Evolutionary conservation across 352 stramenopile genomes (phyloP), one percentile per base, ranked within the genome.

Genomic region (Globisporangium rhizosaccharum): DNA sequence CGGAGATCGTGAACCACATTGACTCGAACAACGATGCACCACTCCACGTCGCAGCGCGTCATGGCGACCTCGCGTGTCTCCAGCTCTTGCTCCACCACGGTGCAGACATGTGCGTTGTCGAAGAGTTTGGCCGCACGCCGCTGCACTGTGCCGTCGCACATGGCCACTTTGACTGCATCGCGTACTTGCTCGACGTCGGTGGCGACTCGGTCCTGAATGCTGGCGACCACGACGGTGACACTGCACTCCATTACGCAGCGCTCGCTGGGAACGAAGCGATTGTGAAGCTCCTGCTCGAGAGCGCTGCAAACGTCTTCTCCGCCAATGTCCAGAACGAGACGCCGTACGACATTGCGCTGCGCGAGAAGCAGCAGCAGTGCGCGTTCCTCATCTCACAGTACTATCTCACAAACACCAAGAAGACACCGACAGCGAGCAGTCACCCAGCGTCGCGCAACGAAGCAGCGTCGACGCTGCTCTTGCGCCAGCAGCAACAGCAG

Each of bases 1-100:
- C 82, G 10, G 83, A 91, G 59, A 93, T 94, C 45, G 85, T 93
- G 7, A 94, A 92, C 53, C 83, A 94, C 59, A 90, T 93, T 49
- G 81, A 93, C 57, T 76, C 80, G 9, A 79, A 79, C 42, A 93
- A 87, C 33, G 79, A 94, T 46, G 83, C 85, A 1, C 85, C 85
- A 9, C 73, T 94, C 10, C 85, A 94, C 51, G 82, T 94, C 25
- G 83, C 85, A 20, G 81, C 79, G 4, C 61, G 79, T 1, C 73
- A 85, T 18, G 85, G 85, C 18, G 85, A 93, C 30, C 63, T 92
- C 14, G 71, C 71, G 30, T 93, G 81, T 44, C 65, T 94, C 11
- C 71, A 93, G 54, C 59, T 90, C 9, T 62, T 94, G 20, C 61
- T 92, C 23, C 83, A 92, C 26, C 85, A 92, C 39, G 85, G 83